Evolutionary conservation across 2,329 filamentous ascomycete species (phyloP).

Genomic region (Aspergillus quadricinctus): DNA sequence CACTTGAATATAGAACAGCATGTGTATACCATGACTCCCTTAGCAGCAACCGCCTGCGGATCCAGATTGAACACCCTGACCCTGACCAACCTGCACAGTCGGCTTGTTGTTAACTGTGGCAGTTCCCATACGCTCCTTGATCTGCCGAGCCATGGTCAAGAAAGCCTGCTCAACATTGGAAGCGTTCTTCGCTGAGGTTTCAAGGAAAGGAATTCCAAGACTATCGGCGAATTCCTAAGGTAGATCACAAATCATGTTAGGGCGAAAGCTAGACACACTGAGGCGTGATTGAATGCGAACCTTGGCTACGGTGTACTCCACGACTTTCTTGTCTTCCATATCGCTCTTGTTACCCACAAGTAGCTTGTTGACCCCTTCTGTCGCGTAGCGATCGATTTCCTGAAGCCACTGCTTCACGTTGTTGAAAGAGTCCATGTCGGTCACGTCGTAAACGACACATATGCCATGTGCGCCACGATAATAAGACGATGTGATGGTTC

Average conservation of each 20-base stretch:
- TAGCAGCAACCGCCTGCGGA: slow-evolving; percentile 90
- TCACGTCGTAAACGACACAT: slow-evolving; percentile 99
- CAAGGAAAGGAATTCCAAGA: slow-evolving; percentile 97
- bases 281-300: slow-evolving; percentile 49
- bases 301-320: slow-evolving; percentile 99
- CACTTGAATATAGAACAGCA: slow-evolving; percentile 20
- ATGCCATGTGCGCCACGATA: slow-evolving; percentile 99
- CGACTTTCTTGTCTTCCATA: slow-evolving; percentile 99
- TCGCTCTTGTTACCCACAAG: slow-evolving; percentile 99
- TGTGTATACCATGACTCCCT: slow-evolving; percentile 31
- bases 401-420: slow-evolving; percentile 99
- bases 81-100: slow-evolving; percentile 90
- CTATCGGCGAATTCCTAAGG: slow-evolving; percentile 94
- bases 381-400: slow-evolving; percentile 98
- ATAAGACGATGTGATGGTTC: slow-evolving; percentile 99
- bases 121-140: slow-evolving; percentile 99
- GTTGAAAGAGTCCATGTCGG: slow-evolving; percentile 99
- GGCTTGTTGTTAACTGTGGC: slow-evolving; percentile 98
- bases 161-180: slow-evolving; percentile 99
- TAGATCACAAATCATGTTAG: slow-evolving; percentile 10
- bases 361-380: slow-evolving; percentile 98
- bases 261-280: background rate
- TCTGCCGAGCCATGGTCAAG: slow-evolving; percentile 99
- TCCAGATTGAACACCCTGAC: slow-evolving; percentile 86
- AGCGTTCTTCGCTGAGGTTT: slow-evolving; percentile 99